Evolutionary conservation across 495 filamentous ascomycete species (phyloP).

Genomic region (Amphirosellinia nigrospora): DNA sequence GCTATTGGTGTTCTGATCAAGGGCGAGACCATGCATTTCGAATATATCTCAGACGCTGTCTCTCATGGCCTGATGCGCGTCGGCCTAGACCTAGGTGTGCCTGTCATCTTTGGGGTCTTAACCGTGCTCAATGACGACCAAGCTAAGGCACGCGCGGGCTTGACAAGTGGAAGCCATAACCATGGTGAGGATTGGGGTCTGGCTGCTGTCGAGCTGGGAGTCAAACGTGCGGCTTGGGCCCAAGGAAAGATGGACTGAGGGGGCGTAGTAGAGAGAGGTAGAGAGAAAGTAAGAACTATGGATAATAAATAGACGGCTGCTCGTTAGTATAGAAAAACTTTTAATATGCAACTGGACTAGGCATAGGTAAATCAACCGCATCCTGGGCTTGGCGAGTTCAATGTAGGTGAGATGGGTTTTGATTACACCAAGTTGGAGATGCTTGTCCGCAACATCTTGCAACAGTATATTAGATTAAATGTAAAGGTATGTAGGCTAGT

Average conservation of each 20-base stretch:
- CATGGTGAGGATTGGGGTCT: slow-evolving; percentile 91
- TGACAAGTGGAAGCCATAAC: slow-evolving; percentile 70
- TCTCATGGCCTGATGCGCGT: slow-evolving; percentile 93
- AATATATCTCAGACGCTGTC: slow-evolving; percentile 93
- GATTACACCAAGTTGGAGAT: background rate
- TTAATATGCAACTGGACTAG: background rate
- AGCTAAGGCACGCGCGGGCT: slow-evolving; percentile 81
- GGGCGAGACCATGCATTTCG: slow-evolving; percentile 98
- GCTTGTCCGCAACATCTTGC: slow-evolving; percentile 3
- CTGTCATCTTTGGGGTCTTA: slow-evolving; percentile 90
- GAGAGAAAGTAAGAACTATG: background rate
- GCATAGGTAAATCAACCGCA: background rate
- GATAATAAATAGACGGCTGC: background rate
- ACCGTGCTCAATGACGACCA: slow-evolving; percentile 90
- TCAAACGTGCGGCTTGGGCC: slow-evolving; percentile 71
- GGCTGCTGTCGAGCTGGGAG: slow-evolving; percentile 74
- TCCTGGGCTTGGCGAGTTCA: background rate
- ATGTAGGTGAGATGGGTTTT: background rate
- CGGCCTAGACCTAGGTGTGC: slow-evolving; percentile 83
- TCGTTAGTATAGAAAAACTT: slow-evolving; percentile 4
- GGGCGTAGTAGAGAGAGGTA: background rate
- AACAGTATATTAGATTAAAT: slow-evolving; percentile 28
- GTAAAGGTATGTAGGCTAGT: slow-evolving; percentile 27
- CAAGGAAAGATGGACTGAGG: slow-evolving; percentile 62
- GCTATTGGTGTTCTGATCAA: slow-evolving; percentile 97